phyloP scores from a whole-genome alignment of 2,329 filamentous ascomycete genomes.

The Apiospora sp. region DNA sequence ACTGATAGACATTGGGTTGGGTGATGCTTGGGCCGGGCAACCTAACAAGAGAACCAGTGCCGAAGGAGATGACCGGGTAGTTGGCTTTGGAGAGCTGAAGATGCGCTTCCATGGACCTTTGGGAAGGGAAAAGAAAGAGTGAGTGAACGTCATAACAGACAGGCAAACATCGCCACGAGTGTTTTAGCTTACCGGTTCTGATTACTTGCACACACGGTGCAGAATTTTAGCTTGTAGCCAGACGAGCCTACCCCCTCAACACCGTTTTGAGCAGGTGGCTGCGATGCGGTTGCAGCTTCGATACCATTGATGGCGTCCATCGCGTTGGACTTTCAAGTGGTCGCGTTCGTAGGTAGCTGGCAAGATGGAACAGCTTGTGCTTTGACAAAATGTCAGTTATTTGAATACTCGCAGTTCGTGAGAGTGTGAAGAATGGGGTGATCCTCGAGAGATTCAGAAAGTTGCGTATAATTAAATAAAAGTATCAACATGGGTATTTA shows the following conservation, averaged over 20 bases:
- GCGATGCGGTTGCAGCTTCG: slow-evolving; percentile 36
- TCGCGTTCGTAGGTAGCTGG: background rate
- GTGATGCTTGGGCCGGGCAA: slow-evolving; percentile 89
- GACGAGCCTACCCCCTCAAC: slow-evolving; percentile 56
- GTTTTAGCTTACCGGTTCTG: slow-evolving; percentile 80
- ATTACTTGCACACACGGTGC: slow-evolving; percentile 98
- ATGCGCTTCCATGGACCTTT: slow-evolving; percentile 97
- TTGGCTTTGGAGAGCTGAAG: slow-evolving; percentile 84
- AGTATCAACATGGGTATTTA: slow-evolving; percentile 71
- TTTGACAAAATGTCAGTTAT: background rate
- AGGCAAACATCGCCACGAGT: background rate
- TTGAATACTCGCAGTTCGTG: background rate
- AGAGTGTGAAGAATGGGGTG: background rate
- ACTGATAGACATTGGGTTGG: slow-evolving; percentile 96
- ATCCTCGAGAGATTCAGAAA: slow-evolving; percentile 38
- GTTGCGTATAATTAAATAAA: slow-evolving; percentile 66
- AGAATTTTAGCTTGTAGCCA: slow-evolving; percentile 93
- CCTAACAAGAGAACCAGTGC: slow-evolving; percentile 92
- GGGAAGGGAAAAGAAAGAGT: background rate
- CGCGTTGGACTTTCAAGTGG: slow-evolving; percentile 27
- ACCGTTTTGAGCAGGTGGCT: slow-evolving; percentile 48
- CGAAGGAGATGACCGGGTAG: slow-evolving; percentile 98
- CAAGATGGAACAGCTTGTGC: background rate
- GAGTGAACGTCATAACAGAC: background rate
- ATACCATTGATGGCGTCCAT: slow-evolving; percentile 54